A percentile compares a stretch with the other conserved stretches of the same genome.
phyloP scores from a whole-genome alignment of 1,284 basidiomycete species.

The Chiua sp. region DNA sequence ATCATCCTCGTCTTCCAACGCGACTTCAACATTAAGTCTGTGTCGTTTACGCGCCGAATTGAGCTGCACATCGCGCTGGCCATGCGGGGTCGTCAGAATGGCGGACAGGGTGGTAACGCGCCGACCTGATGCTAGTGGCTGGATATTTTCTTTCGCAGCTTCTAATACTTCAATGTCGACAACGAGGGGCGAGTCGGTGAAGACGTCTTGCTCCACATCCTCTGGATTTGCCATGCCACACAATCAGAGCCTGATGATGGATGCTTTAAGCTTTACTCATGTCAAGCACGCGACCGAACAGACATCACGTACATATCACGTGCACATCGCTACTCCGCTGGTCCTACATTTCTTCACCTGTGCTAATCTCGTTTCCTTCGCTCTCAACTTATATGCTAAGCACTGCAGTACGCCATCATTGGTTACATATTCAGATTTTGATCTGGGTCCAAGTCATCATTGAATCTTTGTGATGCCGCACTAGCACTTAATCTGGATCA shows the following conservation, averaged over 20 bases:
- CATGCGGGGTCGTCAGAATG: constrained; percentile 74
- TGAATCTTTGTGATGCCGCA: no score
- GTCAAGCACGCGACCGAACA: constrained; percentile 24
- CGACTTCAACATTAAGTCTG: constrained; percentile 56
- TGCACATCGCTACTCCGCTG: no score
- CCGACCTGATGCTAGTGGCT: constrained; percentile 74
- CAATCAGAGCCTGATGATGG: neutral
- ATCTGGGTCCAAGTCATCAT: no score
- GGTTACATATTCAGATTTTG: no score
- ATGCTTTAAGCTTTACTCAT: neutral
- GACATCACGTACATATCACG: constrained; percentile 15
- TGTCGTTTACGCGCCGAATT: constrained; percentile 64
- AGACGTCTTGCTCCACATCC: constrained; percentile 30
- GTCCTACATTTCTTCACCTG: no score
- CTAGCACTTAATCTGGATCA: no score
- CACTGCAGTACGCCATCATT: no score
- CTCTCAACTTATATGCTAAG: no score
- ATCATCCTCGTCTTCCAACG: constrained; percentile 58
- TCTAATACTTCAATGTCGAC: constrained; percentile 81
- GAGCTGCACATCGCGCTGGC: constrained; percentile 70
- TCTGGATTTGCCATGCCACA: constrained; percentile 25
- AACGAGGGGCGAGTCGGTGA: constrained; percentile 38
- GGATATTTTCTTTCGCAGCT: constrained; percentile 83
- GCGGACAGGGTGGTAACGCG: constrained; percentile 75
- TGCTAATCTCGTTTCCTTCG: no score